Conservation (phyloP, 768 basidiomycete genomes). For the Trametes coccinea region DNA sequence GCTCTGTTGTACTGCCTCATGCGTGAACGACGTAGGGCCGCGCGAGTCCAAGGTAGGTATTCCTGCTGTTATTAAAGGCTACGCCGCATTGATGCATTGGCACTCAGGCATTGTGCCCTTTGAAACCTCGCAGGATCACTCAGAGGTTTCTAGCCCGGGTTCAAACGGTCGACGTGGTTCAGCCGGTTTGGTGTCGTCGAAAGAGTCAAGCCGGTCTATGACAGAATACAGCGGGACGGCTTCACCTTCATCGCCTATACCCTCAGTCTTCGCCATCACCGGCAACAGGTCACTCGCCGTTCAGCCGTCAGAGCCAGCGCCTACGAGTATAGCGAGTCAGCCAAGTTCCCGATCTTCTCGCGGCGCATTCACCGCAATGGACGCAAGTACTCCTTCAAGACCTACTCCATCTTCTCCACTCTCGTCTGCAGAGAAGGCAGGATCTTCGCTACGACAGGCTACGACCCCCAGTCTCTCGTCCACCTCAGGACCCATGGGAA, state of each 20-base stretch:
- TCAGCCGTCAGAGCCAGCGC: too few species aligned
- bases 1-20: background rate
- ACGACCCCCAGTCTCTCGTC: background rate
- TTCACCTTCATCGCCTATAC: background rate
- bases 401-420: too few species aligned
- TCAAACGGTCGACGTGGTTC: too few species aligned
- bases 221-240: background rate
- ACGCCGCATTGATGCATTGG: background rate
- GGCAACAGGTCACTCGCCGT: too few species aligned
- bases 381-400: too few species aligned
- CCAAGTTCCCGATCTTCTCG: background rate
- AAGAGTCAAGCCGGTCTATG: background rate
- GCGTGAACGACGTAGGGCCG: background rate
- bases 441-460: background rate
- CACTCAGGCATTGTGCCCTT: background rate
- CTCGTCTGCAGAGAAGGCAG: background rate
- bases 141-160: too few species aligned
- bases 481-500: background rate
- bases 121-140: background rate
- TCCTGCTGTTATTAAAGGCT: background rate
- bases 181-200: background rate
- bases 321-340: background rate
- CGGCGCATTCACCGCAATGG: too few species aligned
- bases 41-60: background rate
- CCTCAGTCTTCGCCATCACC: background rate